Base-by-base conservation (phyloP, 1,284 basidiomycete genomes). In the Baeospora myosura region DNA sequence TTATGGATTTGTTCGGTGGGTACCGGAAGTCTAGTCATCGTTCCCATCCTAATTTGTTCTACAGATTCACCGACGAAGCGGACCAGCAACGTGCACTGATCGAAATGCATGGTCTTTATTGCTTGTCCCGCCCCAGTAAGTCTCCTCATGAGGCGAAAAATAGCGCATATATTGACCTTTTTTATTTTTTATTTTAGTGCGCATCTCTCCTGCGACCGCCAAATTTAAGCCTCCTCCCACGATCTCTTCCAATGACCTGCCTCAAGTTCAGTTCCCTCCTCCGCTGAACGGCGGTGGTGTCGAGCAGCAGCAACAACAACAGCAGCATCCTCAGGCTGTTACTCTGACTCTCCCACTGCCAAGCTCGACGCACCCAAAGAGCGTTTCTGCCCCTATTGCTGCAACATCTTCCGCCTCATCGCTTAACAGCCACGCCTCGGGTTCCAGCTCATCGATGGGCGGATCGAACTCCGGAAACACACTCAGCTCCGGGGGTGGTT, bases 91-190 rank as follows among this genome's bases (percentile, higher is more conserved):
- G 90, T 40, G 89, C 89, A 3, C 68, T 93, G 43, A 81, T 87
- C 42, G 90, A 93, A 62, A 90, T 90, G 88, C 88, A 90, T 50
- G 88, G 88, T 11, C 67, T 90, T 5, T 89, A 89, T 53, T 90
- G 88, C 55, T 71, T 88, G 38, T 88, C 86, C 33, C 75, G 87
- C 46, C 87, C 88, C 17, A 88, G 88, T 91, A 61, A 51, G 82
- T 68, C 37, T 48, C 47, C 35, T 35, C 34, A n/a, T n/a, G n/a
- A n/a, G n/a, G n/a, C n/a, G n/a, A n/a, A n/a, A n/a, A n/a, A n/a
- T 42, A 50, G 24, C 24, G 54, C 55, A 60, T 56, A 62, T 51
- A 55, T 46, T 59, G 32, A 60, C 49, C 20, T 48, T 51, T 42
- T 48, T 49, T 46, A 34, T 46, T 33, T 47, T n/a, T n/a, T n/a